These are phyloP conservation scores for Rhizopus delemar DNA, from an alignment of 371 early-diverging fungal genomes.

Conservation along the genomic window DNA sequence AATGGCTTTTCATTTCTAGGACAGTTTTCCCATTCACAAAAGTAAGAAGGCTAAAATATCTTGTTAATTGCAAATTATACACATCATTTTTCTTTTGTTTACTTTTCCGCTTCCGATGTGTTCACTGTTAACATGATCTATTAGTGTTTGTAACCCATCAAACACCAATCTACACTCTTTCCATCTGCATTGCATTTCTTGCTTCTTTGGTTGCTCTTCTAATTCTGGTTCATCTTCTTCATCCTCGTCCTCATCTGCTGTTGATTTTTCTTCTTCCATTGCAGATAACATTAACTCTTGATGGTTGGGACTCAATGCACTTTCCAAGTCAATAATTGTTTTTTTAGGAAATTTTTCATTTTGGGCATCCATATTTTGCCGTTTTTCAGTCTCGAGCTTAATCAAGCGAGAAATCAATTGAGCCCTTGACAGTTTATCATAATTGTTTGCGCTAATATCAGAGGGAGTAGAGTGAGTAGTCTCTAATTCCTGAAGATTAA, in stretches of 20 bases:
- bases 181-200: conserved; percentile 56
- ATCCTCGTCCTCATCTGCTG: conserved; percentile 24
- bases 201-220: conserved; percentile 6
- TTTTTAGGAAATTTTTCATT: neutral
- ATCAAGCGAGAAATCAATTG: conserved; percentile 12
- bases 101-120: conserved; percentile 72
- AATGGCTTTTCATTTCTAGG: conserved; percentile 76
- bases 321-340: neutral
- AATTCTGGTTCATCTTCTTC: conserved; percentile 15
- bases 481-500: conserved; percentile 39
- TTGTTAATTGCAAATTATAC: neutral
- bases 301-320: neutral
- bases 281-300: neutral
- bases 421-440: conserved; percentile 7
- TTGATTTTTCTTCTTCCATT: conserved; percentile 15
- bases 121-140: conserved; percentile 59
- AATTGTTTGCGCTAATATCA: neutral
- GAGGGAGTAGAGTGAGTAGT: conserved; percentile 1
- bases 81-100: neutral
- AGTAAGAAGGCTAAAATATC: conserved; percentile 61
- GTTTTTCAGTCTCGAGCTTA: conserved; percentile 9
- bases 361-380: neutral
- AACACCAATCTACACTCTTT: conserved; percentile 53
- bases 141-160: conserved; percentile 51
- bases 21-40: conserved; percentile 84